Evolutionary conservation across 177 flowering plant genomes (phyloP).

Genomic region (Vitis hybrid): DNA sequence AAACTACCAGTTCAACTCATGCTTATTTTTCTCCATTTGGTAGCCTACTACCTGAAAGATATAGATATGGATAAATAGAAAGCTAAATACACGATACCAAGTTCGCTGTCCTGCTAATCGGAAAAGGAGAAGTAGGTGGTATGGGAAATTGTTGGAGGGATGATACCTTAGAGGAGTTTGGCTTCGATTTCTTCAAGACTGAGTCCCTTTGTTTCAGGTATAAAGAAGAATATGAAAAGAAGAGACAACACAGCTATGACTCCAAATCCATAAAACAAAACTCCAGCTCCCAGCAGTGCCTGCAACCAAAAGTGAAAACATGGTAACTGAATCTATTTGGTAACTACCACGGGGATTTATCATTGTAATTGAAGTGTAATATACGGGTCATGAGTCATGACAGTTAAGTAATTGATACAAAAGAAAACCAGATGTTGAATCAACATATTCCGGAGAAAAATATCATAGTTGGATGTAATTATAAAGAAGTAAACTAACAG

Average conservation of each 20-base stretch:
- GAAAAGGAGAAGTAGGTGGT: neutral
- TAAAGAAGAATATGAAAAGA: slow-evolving; percentile 72
- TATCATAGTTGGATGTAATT: no score
- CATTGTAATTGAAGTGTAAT: neutral
- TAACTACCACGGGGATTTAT: neutral
- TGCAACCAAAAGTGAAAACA: slow-evolving; percentile 23
- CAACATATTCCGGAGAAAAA: no score
- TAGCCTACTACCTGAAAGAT: no score
- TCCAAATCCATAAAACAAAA: slow-evolving; percentile 75
- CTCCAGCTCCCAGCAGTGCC: slow-evolving; percentile 80
- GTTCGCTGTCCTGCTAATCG: no score
- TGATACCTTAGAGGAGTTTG: slow-evolving; percentile 52
- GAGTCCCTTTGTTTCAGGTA: slow-evolving; percentile 99
- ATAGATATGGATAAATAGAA: no score
- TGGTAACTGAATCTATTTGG: neutral
- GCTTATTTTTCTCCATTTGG: no score
- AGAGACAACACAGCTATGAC: slow-evolving; percentile 71
- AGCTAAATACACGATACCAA: no score
- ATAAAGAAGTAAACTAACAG: no score
- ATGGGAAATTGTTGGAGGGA: neutral
- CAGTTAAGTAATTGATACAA: no score
- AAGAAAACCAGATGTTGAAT: no score
- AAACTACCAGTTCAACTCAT: no score
- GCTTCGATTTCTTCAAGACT: slow-evolving; percentile 98
- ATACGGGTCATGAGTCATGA: no score